Conservation (phyloP, 306 rosid species). For the Biancaea sappan region DNA sequence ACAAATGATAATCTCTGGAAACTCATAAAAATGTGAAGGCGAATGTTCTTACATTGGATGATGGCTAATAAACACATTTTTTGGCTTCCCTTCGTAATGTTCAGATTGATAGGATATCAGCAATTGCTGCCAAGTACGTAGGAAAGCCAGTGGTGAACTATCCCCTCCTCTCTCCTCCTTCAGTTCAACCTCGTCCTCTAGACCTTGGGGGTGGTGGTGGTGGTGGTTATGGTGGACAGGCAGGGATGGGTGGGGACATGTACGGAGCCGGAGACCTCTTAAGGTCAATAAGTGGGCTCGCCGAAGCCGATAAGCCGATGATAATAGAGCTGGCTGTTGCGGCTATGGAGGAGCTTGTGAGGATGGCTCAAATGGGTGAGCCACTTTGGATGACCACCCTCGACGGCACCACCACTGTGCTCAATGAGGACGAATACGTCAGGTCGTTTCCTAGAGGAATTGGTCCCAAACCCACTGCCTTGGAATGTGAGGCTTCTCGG, state of each 20-base stretch:
- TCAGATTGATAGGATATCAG: slow-evolving; percentile 90
- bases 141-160: slow-evolving; percentile 90
- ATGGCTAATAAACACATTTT: not conserved
- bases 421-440: slow-evolving; percentile 82
- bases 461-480: slow-evolving; percentile 72
- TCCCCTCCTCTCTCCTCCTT: slow-evolving; percentile 68
- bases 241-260: slow-evolving; percentile 62
- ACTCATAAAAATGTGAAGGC: not conserved
- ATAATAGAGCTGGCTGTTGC: slow-evolving; percentile 93
- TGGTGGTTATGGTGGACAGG: slow-evolving; percentile 56
- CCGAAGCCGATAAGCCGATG: slow-evolving; percentile 85
- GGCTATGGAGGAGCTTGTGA: slow-evolving; percentile 87
- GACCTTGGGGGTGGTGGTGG: slow-evolving; percentile 71
- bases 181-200: slow-evolving; percentile 68
- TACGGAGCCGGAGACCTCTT: slow-evolving; percentile 73
- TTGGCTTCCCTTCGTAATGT: not conserved
- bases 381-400: slow-evolving; percentile 87
- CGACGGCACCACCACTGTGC: slow-evolving; percentile 56
- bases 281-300: slow-evolving; percentile 66
- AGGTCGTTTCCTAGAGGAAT: slow-evolving; percentile 82
- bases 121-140: slow-evolving; percentile 90
- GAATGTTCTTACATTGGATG: not conserved
- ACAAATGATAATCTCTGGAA: not conserved
- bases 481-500: slow-evolving; percentile 78
- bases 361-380: slow-evolving; percentile 90